Base-by-base conservation (phyloP, 2,329 filamentous ascomycete genomes). In the Pseudopithomyces maydicus region DNA sequence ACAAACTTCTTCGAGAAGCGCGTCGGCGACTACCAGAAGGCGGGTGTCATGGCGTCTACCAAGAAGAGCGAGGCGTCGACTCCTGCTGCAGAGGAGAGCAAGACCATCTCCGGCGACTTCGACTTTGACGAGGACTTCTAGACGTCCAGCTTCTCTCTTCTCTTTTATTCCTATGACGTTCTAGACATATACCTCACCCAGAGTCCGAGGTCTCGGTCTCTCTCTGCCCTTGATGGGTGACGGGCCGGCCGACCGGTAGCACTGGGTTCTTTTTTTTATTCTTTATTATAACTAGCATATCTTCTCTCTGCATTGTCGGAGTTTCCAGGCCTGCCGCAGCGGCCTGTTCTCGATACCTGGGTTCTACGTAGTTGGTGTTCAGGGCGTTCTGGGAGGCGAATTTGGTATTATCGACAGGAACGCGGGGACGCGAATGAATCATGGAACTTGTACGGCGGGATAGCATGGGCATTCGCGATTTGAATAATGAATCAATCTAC, bases 1-100 rank as follows among this genome's bases (percentile, higher is more conserved):
- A 99, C 95, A 78, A 99, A 99, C 88, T 99, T 99, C 87, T 99
- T 99, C 78, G 95, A 99, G 90, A 99, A 99, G 90, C 92, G 95
- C 70, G 95, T 99, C 56, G 95, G 90, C 77, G 95, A 99, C 75
- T 99, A 99, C 87, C 95, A 99, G 82, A 99, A 99, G 86, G 93
- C 95, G 36, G 95, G 95, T 83, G 94, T 99, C 78, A 96, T 99
- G 92, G 89, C 89, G 73, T 93, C 90, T 81, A 90, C 89, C 69
- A 92, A 92, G 83, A 89, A 90, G 79, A 66, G 72, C 52, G 88
- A 90, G 69, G 74, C 54, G 52, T 72, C 52, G 66, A 78, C 62
- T 81, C 77, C 76, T 6, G n/a, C 38, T 10, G 68, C 73, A 19
- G 78, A 79, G 42, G 79, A 80, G 54, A 56, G 55, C 80, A 81